Evolutionary conservation across 768 basidiomycete species (phyloP), one percentile per base, ranked within the genome.

Genomic region (Porphyrellus cyaneotinctus): DNA sequence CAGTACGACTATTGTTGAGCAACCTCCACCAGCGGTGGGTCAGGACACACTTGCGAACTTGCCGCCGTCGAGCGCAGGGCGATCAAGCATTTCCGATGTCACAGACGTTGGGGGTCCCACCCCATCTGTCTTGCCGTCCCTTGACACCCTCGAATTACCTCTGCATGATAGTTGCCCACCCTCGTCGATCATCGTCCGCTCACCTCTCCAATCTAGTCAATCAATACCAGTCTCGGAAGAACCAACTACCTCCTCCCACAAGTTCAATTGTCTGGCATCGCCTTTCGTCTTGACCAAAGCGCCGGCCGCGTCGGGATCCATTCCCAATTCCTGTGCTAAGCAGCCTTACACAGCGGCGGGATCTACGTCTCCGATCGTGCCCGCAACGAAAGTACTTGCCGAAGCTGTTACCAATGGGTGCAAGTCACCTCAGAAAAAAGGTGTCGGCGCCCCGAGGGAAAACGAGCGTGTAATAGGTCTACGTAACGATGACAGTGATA

Each of bases 151-250:
- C 23, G 64, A 62, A 31, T 43, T 55, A 39, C 49, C 57, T 17
- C 26, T 45, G 22, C 47, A 53, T 3, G 51, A 58, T 31, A 56
- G 57, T 42, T 17, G 37, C 7, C 60, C 61, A 6, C 58, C 57
- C 12, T 64, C 65, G 18, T 58, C 65, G 4, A 64, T 63, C 33
- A n/a, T 55, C 32, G n/a, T 64, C 48, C 57, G 61, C 26, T 65
- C 54, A 3, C 60, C 65, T 3, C 43, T 52, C 14, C 49, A 50
- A 31, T 43, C 53, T 41, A 36, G 18, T 17, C 57, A 18, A 12
- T 42, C 46, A n/a, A 37, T 45, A 7, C 23, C 59, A 15, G 36
- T 28, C 37, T 12, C 35, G 2, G 45, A 22, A 24, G 43, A 46
- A 22, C 15, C 38, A 41, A 18, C 15, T 17, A 33, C 39, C 32